phyloP scores from a whole-genome alignment of 306 rosid species.

The Cucurbita pepo region DNA sequence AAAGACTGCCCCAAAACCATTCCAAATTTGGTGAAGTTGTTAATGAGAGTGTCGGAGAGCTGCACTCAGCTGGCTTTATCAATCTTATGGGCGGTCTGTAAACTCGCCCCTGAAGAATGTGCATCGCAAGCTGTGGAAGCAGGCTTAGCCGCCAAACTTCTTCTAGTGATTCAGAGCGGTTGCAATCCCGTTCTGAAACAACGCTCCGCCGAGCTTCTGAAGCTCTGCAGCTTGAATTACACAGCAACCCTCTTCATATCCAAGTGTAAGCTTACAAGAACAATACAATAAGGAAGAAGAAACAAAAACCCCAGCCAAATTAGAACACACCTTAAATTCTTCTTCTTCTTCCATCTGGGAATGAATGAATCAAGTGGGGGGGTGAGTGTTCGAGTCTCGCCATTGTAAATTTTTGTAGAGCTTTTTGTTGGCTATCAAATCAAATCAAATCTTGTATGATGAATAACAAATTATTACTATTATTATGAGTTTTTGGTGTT shows the following conservation, averaged over 20 bases:
- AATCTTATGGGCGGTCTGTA: conserved; percentile 56
- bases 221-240: conserved; percentile 65
- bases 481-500: background rate
- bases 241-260: conserved; percentile 51
- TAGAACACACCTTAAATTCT: conserved; percentile 6
- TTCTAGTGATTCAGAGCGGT: conserved; percentile 73
- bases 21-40: conserved; percentile 36
- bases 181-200: conserved; percentile 60
- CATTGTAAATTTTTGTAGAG: conserved; percentile 7
- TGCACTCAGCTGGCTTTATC: conserved; percentile 55
- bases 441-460: background rate
- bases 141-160: conserved; percentile 63
- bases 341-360: background rate
- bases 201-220: conserved; percentile 52
- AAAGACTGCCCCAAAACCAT: conserved; percentile 51
- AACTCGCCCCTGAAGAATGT: conserved; percentile 62
- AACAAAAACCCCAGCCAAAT: background rate
- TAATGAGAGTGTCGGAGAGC: conserved; percentile 73
- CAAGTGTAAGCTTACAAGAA: conserved; percentile 67
- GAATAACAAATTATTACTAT: background rate
- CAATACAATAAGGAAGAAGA: conserved; percentile 42
- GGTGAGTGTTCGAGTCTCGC: background rate
- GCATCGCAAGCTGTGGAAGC: conserved; percentile 59
- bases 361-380: background rate
- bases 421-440: background rate